These are phyloP conservation scores for Trametopsis cervina DNA, from an alignment of 768 basidiomycete genomes.

Conservation along the genomic window DNA sequence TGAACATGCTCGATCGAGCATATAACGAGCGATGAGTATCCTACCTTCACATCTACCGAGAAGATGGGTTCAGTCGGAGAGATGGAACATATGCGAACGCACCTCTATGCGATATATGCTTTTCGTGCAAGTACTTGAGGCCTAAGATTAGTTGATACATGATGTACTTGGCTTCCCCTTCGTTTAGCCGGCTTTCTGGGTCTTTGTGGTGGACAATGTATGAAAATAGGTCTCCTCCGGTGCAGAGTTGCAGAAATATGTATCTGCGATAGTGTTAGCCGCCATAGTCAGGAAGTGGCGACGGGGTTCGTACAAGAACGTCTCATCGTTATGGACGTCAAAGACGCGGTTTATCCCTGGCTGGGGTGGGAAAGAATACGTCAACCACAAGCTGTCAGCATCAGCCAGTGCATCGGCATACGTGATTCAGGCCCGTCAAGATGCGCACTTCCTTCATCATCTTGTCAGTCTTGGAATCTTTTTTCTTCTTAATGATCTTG, in stretches of 20 bases:
- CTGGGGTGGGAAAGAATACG: conserved; percentile 34
- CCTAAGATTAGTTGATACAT: conserved; percentile 75
- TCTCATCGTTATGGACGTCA: conserved; percentile 39
- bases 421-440: conserved; percentile 64
- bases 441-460: conserved; percentile 78
- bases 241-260: conserved; percentile 81
- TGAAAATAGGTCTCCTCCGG: conserved; percentile 83
- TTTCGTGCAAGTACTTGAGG: conserved; percentile 62
- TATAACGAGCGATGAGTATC: not conserved
- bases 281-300: not conserved
- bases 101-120: conserved; percentile 77
- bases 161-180: conserved; percentile 80
- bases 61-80: not conserved
- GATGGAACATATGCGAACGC: conserved; percentile 11
- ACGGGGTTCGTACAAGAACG: conserved; percentile 16
- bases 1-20: not conserved
- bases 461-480: conserved; percentile 48
- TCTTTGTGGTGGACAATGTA: conserved; percentile 63
- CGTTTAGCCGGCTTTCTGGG: conserved; percentile 46
- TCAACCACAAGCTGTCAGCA: not conserved
- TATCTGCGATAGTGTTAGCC: conserved; percentile 36
- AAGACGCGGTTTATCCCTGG: conserved; percentile 79
- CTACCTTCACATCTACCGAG: not conserved
- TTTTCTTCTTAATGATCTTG: conserved; percentile 68
- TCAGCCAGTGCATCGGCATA: conserved; percentile 29